Conservation (phyloP, 2,329 filamentous ascomycete species). For the Colletotrichum salicis region DNA sequence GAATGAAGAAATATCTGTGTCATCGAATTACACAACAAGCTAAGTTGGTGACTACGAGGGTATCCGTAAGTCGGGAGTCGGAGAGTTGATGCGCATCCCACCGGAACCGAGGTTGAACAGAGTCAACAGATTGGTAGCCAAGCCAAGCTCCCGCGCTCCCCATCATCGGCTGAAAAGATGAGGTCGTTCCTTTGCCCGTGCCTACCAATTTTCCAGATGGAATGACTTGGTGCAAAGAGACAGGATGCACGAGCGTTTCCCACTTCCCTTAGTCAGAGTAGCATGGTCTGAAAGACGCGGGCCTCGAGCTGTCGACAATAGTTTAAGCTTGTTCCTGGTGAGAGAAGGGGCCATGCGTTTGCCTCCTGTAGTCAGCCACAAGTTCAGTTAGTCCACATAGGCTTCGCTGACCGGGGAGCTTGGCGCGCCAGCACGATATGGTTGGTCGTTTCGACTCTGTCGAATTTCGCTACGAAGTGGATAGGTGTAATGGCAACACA, state of each 20-base stretch:
- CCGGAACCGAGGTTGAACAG: neutral
- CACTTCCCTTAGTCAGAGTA: neutral
- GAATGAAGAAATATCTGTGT: neutral
- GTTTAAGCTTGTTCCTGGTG: neutral
- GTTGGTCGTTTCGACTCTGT: neutral
- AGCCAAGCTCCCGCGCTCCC: neutral
- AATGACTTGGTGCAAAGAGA: neutral
- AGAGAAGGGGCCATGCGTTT: neutral
- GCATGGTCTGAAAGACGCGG: no score
- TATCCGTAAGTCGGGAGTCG: no score
- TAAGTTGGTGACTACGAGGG: neutral
- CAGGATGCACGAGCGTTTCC: neutral
- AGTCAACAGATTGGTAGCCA: neutral
- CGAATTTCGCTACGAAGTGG: neutral
- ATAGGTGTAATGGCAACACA: neutral
- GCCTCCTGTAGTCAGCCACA: neutral
- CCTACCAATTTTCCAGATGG: neutral
- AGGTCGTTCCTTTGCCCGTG: neutral
- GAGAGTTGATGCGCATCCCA: neutral
- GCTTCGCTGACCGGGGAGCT: neutral
- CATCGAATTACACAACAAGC: neutral
- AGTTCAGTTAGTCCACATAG: neutral
- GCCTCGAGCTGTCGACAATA: no score
- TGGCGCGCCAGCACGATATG: neutral
- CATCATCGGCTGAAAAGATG: neutral